Conservation (phyloP, 345 rosid species). For the rapeseed (Brassica napus) region Da-Ae NC_063446.1:2122501-2123000, state of each 20-base stretch:
- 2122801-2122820: neutral
- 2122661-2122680: neutral
- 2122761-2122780: neutral
- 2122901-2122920: neutral
- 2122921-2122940: neutral
- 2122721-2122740: neutral
- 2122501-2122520: slow-evolving; percentile 64
- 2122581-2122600: slow-evolving; percentile 14
- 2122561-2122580: slow-evolving; percentile 43
- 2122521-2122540: slow-evolving; percentile 75
- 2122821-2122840: neutral
- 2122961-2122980: neutral
- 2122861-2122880: neutral
- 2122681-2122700: neutral
- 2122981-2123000: neutral
- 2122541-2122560: slow-evolving; percentile 87
- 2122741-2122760: neutral
- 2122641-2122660: slow-evolving; percentile 17
- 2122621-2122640: slow-evolving; percentile 3
- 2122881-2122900: neutral
- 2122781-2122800: neutral
- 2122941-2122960: neutral
- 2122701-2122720: neutral
- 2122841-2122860: neutral
- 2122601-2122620: neutral